Base-by-base conservation (phyloP, 768 basidiomycete genomes). In the Termitomyces sp. region DNA sequence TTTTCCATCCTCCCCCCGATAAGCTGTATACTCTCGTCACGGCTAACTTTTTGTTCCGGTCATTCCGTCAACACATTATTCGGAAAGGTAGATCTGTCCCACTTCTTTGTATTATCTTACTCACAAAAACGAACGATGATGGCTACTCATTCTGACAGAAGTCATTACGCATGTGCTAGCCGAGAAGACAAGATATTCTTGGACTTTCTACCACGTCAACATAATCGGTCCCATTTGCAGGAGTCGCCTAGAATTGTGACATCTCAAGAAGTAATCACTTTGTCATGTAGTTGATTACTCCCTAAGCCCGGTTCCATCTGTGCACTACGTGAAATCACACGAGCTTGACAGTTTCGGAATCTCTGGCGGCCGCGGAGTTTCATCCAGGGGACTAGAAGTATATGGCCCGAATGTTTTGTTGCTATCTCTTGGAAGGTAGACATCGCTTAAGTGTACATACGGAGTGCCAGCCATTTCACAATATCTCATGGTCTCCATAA, bases 21-120 rank as follows among this genome's bases (percentile, higher is more conserved):
- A 6, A n/a, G 17, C 23, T 27, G 37, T 39, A 17, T 27, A 17
- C 16, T 40, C 14, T 25, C 37, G 17, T 28, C 6, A 40, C 16
- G 46, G 48, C 35, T 50, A n/a, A 7, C 16, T 50, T 51, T 50
- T 51, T 51, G 50, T 51, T 51, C 50, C 50, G 50, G 35, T 27
- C 50, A 16, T 51, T 9, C 14, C 44, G n/a, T 40, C 17, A 11
- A 37, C 37, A 28, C 39, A 51, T 49, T 27, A 27, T 12, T 39
- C n/a, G 37, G 50, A 27, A 37, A 28, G 17, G 49, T 39, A 50
- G 23, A 50, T 50, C 49, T 49, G 48, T 49, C 48, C 28, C 35
- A 37, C 34, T 35, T 23, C 11, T 34, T 49, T 39, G 19, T 35
- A 4, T 27, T 35, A 4, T 27, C 27, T 16, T 28, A 14, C 23